Percentiles rank a stretch among this genome's conserved stretches.
Evolutionary conservation across 75 land plant species (phyloP).

Genomic region (Adiantum capillusveneris): DNA sequence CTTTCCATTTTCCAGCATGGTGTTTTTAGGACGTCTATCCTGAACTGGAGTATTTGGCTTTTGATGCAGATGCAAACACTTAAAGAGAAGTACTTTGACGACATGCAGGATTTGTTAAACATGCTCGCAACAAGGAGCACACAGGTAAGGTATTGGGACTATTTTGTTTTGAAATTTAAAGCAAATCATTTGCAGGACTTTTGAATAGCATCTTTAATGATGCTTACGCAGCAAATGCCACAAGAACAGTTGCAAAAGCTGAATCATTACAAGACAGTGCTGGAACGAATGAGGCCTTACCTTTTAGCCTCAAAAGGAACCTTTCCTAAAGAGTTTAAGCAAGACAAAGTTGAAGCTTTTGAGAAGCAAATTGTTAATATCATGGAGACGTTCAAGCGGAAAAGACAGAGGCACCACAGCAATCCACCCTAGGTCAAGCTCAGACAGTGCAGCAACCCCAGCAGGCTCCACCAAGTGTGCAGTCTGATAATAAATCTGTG

Average conservation of each 20-base stretch:
- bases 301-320: conserved; percentile 37
- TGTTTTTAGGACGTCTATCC: too few relatives aligned
- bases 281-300: conserved; percentile 43
- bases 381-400: conserved; percentile 41
- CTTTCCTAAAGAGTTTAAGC: conserved; percentile 36
- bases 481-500: conserved; percentile 31
- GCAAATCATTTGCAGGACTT: too few relatives aligned
- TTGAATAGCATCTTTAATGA: too few relatives aligned
- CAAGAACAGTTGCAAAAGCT: conserved; percentile 58
- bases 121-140: conserved; percentile 26
- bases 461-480: conserved; percentile 31
- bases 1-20: too few relatives aligned
- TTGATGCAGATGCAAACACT: conserved; percentile 30
- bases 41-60: too few relatives aligned
- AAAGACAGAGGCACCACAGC: conserved; percentile 32
- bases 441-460: conserved; percentile 25
- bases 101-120: conserved; percentile 24
- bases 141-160: conserved; percentile 26
- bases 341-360: conserved; percentile 52
- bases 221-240: conserved; percentile 37
- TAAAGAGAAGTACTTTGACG: conserved; percentile 33
- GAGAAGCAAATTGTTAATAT: conserved; percentile 72
- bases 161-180: too few relatives aligned
- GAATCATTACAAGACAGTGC: conserved; percentile 39
- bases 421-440: conserved; percentile 7